Evolutionary conservation across 768 basidiomycete genomes (phyloP).

Genomic region (Pisolithus orientalis): DNA sequence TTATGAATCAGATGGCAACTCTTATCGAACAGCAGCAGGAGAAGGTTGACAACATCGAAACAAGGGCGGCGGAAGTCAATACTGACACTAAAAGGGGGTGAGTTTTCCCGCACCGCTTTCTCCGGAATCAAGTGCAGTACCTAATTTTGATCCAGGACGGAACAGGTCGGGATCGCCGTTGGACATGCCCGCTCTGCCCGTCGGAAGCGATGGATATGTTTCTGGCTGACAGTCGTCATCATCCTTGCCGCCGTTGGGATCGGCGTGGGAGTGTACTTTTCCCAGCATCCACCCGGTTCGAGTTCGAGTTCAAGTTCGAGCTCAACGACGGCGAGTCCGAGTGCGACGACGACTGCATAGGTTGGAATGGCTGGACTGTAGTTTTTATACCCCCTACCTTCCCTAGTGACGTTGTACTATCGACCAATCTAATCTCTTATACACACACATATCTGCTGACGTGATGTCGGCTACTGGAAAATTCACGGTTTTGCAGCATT

Average conservation of each 20-base stretch:
- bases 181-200: constrained; percentile 63
- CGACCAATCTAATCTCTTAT: background rate
- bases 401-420: background rate
- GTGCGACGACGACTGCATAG: background rate
- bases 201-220: constrained; percentile 84
- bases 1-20: constrained; percentile 58
- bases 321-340: background rate
- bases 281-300: constrained; percentile 3
- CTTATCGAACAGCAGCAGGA: constrained; percentile 80
- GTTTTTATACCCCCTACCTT: too few species aligned
- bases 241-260: constrained; percentile 41
- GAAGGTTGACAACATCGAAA: constrained; percentile 57
- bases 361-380: background rate
- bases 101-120: background rate
- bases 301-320: constrained; percentile 2
- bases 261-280: constrained; percentile 25
- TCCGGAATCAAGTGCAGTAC: background rate
- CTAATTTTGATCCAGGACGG: constrained; percentile 34
- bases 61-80: constrained; percentile 55
- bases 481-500: background rate
- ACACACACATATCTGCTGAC: background rate
- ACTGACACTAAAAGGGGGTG: constrained; percentile 68
- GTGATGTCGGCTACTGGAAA: background rate
- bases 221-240: constrained; percentile 53
- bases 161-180: constrained; percentile 63